Evolutionary conservation across 768 basidiomycete species (phyloP).

Genomic region (Daedaleopsis sinensis): DNA sequence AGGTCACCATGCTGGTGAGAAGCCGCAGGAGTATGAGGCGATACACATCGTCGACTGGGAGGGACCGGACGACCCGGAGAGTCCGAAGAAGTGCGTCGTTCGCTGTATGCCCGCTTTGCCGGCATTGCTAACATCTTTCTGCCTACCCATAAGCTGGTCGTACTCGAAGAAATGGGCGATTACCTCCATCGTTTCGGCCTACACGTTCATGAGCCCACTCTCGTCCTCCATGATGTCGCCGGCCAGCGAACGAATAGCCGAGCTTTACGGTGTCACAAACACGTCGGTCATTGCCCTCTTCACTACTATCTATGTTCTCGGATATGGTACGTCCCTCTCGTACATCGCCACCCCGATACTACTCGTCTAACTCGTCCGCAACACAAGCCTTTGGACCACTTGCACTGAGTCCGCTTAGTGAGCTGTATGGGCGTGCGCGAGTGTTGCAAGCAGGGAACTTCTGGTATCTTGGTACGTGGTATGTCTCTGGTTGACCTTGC

Average conservation of each 20-base stretch:
- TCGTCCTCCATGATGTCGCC: conserved; percentile 79
- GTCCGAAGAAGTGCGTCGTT: conserved; percentile 37
- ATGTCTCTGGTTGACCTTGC: not conserved
- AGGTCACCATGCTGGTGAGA: too few relatives aligned
- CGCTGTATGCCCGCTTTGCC: not conserved
- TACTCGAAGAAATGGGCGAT: conserved; percentile 58
- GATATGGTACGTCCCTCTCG: conserved; percentile 48
- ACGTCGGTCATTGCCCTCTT: conserved; percentile 53
- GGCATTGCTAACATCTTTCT: not conserved
- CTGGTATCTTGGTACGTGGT: conserved; percentile 57
- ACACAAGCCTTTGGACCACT: conserved; percentile 50
- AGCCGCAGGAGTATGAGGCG: not conserved
- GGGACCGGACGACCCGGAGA: conserved; percentile 38
- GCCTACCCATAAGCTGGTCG: conserved; percentile 48
- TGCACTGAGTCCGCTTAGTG: conserved; percentile 62
- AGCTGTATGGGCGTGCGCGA: conserved; percentile 67
- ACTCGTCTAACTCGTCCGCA: not conserved
- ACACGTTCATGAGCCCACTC: conserved; percentile 41
- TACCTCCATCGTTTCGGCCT: conserved; percentile 23
- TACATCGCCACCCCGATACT: too few relatives aligned
- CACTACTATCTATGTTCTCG: conserved; percentile 59
- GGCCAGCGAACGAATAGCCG: conserved; percentile 51
- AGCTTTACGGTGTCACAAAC: conserved; percentile 56
- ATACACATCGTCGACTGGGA: conserved; percentile 38
- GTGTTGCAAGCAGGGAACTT: conserved; percentile 68